Conservation (phyloP, 371 early-diverging fungal species). For the Haplosporangium sp. region DNA sequence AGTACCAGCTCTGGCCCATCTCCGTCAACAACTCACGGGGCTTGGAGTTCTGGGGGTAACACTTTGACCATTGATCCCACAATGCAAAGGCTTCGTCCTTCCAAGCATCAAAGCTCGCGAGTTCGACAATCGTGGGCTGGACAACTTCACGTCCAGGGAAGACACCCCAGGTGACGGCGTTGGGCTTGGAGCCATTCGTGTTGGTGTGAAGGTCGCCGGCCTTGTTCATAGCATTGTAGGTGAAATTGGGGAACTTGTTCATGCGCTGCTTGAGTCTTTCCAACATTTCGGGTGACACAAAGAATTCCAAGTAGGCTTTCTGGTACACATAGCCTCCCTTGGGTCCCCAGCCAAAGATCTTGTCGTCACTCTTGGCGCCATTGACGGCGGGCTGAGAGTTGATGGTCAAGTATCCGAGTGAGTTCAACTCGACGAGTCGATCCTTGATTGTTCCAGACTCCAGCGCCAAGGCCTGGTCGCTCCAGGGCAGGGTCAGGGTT, state of each 20-base stretch:
- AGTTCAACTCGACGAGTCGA: constrained; percentile 78
- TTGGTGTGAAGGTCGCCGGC: constrained; percentile 87
- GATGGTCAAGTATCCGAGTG: constrained; percentile 90
- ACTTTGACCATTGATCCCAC: constrained; percentile 91
- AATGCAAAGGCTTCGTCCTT: constrained; percentile 88
- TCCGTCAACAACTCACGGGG: constrained; percentile 67
- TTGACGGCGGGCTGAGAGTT: constrained; percentile 96
- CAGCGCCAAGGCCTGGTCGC: constrained; percentile 81
- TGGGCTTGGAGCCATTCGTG: constrained; percentile 80
- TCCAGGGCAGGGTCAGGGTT: constrained; percentile 89
- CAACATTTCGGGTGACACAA: constrained; percentile 78
- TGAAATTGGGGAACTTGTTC: constrained; percentile 70
- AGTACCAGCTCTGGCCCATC: constrained; percentile 78
- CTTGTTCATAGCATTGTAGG: constrained; percentile 91
- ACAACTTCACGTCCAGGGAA: constrained; percentile 97
- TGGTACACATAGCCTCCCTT: constrained; percentile 94
- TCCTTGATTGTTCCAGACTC: constrained; percentile 84
- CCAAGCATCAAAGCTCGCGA: constrained; percentile 92
- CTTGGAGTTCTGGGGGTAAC: constrained; percentile 70
- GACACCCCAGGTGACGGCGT: constrained; percentile 98
- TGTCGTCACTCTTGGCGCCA: constrained; percentile 83
- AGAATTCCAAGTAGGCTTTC: constrained; percentile 95
- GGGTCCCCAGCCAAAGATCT: constrained; percentile 93
- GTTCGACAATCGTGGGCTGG: constrained; percentile 95
- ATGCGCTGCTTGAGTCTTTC: constrained; percentile 76